Evolutionary conservation across 2,329 filamentous ascomycete species (phyloP).

Genomic region (Cercospora sojina): DNA sequence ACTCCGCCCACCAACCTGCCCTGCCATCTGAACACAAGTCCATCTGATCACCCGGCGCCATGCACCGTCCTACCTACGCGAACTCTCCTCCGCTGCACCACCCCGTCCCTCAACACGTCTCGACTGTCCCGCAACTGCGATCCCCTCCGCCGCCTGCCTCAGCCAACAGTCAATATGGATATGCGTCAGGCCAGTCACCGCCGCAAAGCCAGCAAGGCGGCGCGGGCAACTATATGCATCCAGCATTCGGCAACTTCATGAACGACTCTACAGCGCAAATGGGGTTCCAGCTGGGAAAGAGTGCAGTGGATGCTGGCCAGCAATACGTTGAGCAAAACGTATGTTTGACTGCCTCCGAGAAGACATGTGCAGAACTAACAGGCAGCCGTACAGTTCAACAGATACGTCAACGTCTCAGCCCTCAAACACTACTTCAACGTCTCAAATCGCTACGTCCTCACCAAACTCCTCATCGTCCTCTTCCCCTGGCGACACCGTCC

Average conservation of each 20-base stretch:
- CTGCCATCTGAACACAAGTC: slow-evolving; percentile 2
- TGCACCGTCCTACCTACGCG: slow-evolving; percentile 84
- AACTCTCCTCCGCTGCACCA: slow-evolving; percentile 92
- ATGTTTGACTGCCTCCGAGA: slow-evolving; percentile 39
- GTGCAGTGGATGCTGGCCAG: slow-evolving; percentile 84
- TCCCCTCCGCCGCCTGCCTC: slow-evolving; percentile 80
- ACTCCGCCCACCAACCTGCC: background rate
- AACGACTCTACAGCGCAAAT: slow-evolving; percentile 94
- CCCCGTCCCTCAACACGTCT: slow-evolving; percentile 96
- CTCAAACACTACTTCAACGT: slow-evolving; percentile 99
- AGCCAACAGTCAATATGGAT: slow-evolving; percentile 69
- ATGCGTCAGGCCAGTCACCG: slow-evolving; percentile 41
- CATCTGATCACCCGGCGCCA: slow-evolving; percentile 46
- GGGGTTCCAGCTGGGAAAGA: slow-evolving; percentile 90
- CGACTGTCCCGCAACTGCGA: slow-evolving; percentile 92
- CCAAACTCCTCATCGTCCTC: slow-evolving; percentile 88
- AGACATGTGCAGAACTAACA: background rate
- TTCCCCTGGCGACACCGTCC: slow-evolving; percentile 98
- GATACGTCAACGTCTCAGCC: slow-evolving; percentile 86
- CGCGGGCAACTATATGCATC: slow-evolving; percentile 44
- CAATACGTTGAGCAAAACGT: slow-evolving; percentile 96
- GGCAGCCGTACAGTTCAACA: slow-evolving; percentile 58
- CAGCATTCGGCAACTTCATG: slow-evolving; percentile 86
- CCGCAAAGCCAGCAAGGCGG: slow-evolving; percentile 53
- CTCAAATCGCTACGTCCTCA: slow-evolving; percentile 92